Conservation (phyloP, 1,139 yeast genomes). For the Yamadazyma oceani region DNA sequence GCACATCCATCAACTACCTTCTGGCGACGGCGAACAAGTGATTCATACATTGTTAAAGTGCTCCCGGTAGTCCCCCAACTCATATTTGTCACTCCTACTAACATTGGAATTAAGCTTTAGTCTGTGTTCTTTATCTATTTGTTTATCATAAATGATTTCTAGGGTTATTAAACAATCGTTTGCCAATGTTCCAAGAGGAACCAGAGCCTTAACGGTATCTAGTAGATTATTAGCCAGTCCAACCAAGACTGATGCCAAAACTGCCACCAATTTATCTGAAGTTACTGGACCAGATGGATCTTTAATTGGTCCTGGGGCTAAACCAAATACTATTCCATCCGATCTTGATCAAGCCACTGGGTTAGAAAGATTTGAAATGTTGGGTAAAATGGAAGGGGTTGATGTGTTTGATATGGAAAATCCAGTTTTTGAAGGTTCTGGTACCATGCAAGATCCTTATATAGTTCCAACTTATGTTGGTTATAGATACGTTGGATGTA, state of each 20-base stretch:
- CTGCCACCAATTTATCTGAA: slow-evolving; percentile 71
- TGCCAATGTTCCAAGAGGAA: slow-evolving; percentile 9
- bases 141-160: slow-evolving; percentile 14
- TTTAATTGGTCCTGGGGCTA: slow-evolving; percentile 89
- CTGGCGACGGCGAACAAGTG: too few relatives aligned
- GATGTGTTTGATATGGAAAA: slow-evolving; percentile 93
- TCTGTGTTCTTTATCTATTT: neutral
- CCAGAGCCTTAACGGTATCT: slow-evolving; percentile 12
- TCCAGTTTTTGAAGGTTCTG: slow-evolving; percentile 82
- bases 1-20: too few relatives aligned
- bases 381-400: slow-evolving; percentile 94
- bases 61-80: too few relatives aligned
- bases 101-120: too few relatives aligned
- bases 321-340: slow-evolving; percentile 80
- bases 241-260: slow-evolving; percentile 45
- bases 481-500: slow-evolving; percentile 95
- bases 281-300: slow-evolving; percentile 74
- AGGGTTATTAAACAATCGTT: slow-evolving; percentile 15
- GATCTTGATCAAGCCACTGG: slow-evolving; percentile 98
- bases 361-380: slow-evolving; percentile 92
- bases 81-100: too few relatives aligned
- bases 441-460: slow-evolving; percentile 86
- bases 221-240: slow-evolving; percentile 18
- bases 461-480: slow-evolving; percentile 88
- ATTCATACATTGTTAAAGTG: too few relatives aligned